A percentile compares a stretch with the other conserved stretches of the same genome.
Conservation (phyloP, 192 early-diverging fungal species). For the Allomyces macrogynus region DNA sequence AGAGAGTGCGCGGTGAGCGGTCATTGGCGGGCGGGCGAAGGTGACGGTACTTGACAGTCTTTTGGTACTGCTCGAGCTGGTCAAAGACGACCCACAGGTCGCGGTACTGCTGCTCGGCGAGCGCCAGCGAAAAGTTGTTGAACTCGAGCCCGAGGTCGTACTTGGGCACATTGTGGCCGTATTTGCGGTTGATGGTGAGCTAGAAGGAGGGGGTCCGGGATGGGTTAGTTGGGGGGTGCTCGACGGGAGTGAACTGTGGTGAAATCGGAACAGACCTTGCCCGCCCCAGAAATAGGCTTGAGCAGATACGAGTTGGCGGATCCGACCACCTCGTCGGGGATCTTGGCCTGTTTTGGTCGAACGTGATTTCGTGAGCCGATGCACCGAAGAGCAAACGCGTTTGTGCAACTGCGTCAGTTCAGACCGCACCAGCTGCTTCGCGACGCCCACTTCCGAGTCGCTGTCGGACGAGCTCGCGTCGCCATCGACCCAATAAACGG, state of each 20-base stretch:
- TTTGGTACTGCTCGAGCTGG: neutral
- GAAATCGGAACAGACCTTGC: conserved; percentile 37
- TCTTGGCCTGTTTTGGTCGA: too few species aligned
- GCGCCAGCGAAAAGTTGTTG: neutral
- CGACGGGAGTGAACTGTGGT: too few species aligned
- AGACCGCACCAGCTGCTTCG: too few species aligned
- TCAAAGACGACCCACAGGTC: neutral
- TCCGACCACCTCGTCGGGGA: conserved; percentile 24
- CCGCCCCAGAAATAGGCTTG: conserved; percentile 76
- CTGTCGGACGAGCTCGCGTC: conserved; percentile 26
- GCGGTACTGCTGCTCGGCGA: neutral
- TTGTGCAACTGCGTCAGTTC: too few species aligned
- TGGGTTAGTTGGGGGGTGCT: too few species aligned
- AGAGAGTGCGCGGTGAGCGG: neutral
- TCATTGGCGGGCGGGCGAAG: neutral
- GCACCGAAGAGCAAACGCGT: too few species aligned
- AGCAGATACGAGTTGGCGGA: conserved; percentile 63
- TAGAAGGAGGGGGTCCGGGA: too few species aligned
- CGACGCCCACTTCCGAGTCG: too few species aligned
- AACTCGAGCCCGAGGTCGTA: neutral
- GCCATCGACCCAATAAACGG: neutral
- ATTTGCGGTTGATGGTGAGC: neutral
- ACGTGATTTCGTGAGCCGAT: too few species aligned
- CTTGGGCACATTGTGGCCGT: neutral
- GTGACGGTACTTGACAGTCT: neutral